phyloP scores from a whole-genome alignment of 371 early-diverging fungal genomes.

The Mortierella sp. region DNA sequence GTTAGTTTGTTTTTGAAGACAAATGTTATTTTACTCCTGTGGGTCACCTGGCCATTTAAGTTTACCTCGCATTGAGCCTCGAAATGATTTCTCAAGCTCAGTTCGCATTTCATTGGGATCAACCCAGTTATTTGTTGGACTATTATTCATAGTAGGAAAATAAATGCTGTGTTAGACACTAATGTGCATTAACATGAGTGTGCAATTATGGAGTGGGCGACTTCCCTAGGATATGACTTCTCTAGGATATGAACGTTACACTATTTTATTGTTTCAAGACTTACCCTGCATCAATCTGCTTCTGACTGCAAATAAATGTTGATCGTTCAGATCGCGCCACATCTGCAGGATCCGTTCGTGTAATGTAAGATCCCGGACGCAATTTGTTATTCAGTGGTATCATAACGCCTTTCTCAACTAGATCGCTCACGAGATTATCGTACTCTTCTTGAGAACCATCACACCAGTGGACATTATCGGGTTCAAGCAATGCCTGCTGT shows the following conservation, averaged over 20 bases:
- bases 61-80: conserved; percentile 61
- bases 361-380: conserved; percentile 65
- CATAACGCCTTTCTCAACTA: conserved; percentile 69
- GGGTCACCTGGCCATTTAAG: background rate
- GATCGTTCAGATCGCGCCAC: conserved; percentile 60
- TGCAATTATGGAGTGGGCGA: too few species aligned
- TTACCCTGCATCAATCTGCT: conserved; percentile 58
- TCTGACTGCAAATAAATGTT: conserved; percentile 59
- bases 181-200: background rate
- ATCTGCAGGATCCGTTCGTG: conserved; percentile 60
- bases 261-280: background rate
- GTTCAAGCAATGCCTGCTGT: conserved; percentile 45
- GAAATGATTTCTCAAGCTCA: conserved; percentile 51
- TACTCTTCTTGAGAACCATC: conserved; percentile 58
- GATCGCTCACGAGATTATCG: conserved; percentile 22
- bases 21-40: background rate
- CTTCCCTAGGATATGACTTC: too few species aligned
- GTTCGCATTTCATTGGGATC: conserved; percentile 55
- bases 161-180: background rate
- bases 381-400: conserved; percentile 67
- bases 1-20: background rate
- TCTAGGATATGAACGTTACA: background rate
- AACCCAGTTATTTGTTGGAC: conserved; percentile 63
- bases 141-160: conserved; percentile 1
- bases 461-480: conserved; percentile 55